Conservation (phyloP, 805 yeast genomes). For the Starmerella stigmatis region DNA sequence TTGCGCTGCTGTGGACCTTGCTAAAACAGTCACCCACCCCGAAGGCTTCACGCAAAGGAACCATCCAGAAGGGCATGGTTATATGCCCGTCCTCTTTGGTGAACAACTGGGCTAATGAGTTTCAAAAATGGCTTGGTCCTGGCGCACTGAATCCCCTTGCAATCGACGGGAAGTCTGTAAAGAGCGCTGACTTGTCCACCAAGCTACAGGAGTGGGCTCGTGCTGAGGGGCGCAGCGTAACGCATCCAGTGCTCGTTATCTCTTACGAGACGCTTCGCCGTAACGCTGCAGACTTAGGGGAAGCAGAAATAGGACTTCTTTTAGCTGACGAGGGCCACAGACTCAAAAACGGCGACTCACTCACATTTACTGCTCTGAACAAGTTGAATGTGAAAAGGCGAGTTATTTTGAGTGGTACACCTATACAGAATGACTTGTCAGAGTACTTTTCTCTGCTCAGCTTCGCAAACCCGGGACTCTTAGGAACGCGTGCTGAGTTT, state of each 20-base stretch:
- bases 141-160: conserved; percentile 84
- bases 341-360: conserved; percentile 78
- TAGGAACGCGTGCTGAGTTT: conserved; percentile 78
- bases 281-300: conserved; percentile 63
- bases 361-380: conserved; percentile 77
- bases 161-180: conserved; percentile 74
- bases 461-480: conserved; percentile 87
- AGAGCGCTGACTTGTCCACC: conserved; percentile 54
- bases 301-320: conserved; percentile 74
- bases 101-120: conserved; percentile 94
- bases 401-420: conserved; percentile 91
- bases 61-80: conserved; percentile 81
- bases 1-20: conserved; percentile 85
- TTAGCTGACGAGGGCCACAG: conserved; percentile 83
- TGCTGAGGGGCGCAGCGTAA: conserved; percentile 78
- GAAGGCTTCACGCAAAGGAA: conserved; percentile 53
- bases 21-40: conserved; percentile 66
- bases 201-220: conserved; percentile 75
- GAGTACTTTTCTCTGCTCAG: conserved; percentile 84
- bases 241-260: conserved; percentile 84
- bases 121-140: conserved; percentile 88
- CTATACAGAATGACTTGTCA: conserved; percentile 88
- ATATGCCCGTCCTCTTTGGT: conserved; percentile 94
- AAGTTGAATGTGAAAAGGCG: conserved; percentile 77
- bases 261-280: conserved; percentile 89